Base-by-base conservation (phyloP, 2,329 filamentous ascomycete species). In the Alternaria infectoria region DNA sequence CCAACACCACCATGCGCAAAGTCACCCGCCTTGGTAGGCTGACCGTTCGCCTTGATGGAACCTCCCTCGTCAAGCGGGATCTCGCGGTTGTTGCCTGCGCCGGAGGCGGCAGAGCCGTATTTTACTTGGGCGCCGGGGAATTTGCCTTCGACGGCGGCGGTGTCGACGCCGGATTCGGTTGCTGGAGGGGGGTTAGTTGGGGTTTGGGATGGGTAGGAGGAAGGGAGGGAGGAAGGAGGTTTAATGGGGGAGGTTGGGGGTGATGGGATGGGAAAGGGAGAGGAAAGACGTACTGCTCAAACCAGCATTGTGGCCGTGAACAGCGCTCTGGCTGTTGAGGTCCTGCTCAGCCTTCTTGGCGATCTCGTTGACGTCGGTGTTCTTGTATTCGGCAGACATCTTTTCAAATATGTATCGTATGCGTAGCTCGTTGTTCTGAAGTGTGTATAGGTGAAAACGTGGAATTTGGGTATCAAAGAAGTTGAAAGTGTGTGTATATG, bases 301-400 rank as follows among this genome's bases (percentile, higher is more conserved):
- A 57, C 77, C 80, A 30, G 70, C 68, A 5, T 52, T 52, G 43
- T 79, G 68, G 49, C 82, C 81, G 28, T 77, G 69, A 66, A 81
- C 82, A 10, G 80, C 80, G 13, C 69, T 61, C 32, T 81, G 67
- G 9, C 81, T 81, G 74, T 84, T 83, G 57, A 85, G 78, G 59
- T 86, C 83, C 17, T 75, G 75, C 78, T 86, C 83, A 11, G 84
- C 83, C 67, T 85, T 76, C 69, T 82, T 74, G 57, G 84, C 83
- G 69, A 84, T 73, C 26, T 78, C 74, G 68, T 81, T 70, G 55
- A 80, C 81, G 71, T 84, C 76, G 57, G 80, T 73, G 68, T 75
- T 76, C 62, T 80, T 61, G 75, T 81, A 80, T 72, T 78, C 79
- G 59, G 72, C 69, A 47, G 83, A 84, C 82, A 84, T 30, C 28